A percentile compares a stretch with the other conserved stretches of the same genome.
These are phyloP conservation scores for Allium cepa DNA, from an alignment of 106 monocot genomes.

Conservation along the genomic window DNA sequence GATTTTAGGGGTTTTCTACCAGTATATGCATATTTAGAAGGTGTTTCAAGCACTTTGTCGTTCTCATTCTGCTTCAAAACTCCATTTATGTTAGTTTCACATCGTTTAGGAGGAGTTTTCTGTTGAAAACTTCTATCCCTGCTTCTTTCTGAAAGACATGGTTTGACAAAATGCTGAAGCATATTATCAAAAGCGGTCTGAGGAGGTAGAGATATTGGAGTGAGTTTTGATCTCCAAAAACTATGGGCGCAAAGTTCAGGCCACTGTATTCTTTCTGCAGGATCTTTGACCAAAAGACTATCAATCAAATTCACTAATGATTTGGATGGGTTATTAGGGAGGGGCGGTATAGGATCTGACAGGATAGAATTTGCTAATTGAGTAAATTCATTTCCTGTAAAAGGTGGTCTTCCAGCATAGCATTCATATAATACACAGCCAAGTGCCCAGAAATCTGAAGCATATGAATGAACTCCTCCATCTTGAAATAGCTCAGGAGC, in stretches of 20 bases:
- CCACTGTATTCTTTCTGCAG: conserved; percentile 85
- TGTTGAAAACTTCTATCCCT: conserved; percentile 46
- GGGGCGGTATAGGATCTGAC: conserved; percentile 68
- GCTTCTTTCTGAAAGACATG: conserved; percentile 47
- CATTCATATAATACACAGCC: conserved; percentile 97
- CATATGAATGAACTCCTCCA: conserved; percentile 92
- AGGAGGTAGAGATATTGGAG: conserved; percentile 47
- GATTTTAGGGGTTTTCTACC: conserved; percentile 37
- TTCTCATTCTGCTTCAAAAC: conserved; percentile 48
- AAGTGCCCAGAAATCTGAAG: conserved; percentile 98
- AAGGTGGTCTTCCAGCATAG: conserved; percentile 82
- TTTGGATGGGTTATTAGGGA: conserved; percentile 58
- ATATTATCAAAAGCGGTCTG: conserved; percentile 64
- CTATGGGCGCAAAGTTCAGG: conserved; percentile 73
- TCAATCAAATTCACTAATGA: conserved; percentile 68
- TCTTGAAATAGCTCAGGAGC: conserved; percentile 98
- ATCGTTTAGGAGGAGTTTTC: conserved; percentile 41
- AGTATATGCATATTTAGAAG: conserved; percentile 40
- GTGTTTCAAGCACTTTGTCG: conserved; percentile 35
- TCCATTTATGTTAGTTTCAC: conserved; percentile 28
- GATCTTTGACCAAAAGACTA: conserved; percentile 72
- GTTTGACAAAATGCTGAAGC: conserved; percentile 46
- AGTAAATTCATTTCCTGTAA: conserved; percentile 73
- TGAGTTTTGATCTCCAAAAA: conserved; percentile 80
- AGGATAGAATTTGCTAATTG: conserved; percentile 85